Percentiles rank a stretch among this genome's conserved stretches.
Conservation (phyloP, 2,329 filamentous ascomycete genomes). For the Ceratocystis eucalypticola region DNA sequence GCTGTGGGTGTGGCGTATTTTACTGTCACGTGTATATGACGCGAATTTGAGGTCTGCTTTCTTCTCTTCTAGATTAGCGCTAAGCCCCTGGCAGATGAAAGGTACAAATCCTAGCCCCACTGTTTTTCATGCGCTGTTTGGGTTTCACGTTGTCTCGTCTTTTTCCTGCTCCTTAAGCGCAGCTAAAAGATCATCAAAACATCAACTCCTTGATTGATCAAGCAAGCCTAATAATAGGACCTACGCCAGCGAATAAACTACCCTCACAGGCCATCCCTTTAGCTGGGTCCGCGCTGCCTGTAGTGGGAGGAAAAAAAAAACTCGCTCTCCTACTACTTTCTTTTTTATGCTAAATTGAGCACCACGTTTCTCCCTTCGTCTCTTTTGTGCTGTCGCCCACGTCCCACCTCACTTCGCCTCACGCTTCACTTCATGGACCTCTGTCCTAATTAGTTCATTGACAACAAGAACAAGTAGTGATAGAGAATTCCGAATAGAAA, state of each 20-base stretch:
- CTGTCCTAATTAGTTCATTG: background rate
- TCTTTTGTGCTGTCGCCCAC: background rate
- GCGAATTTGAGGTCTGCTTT: constrained; percentile 3
- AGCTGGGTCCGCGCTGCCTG: background rate
- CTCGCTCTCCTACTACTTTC: background rate
- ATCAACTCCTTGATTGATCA: constrained; percentile 4
- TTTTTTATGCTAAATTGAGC: background rate
- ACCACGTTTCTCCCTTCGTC: constrained; percentile 1
- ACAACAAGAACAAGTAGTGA: background rate
- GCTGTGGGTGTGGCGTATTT: background rate
- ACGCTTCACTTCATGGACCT: constrained; percentile 3
- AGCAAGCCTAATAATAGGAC: constrained; percentile 8
- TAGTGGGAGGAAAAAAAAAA: background rate
- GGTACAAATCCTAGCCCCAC: constrained; percentile 14
- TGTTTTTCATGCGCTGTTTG: constrained; percentile 9
- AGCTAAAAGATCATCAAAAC: constrained; percentile 9
- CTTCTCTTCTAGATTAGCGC: constrained; percentile 6
- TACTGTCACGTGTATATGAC: constrained; percentile 16
- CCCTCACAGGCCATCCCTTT: constrained; percentile 4
- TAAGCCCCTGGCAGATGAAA: constrained; percentile 18
- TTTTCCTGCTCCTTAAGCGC: background rate
- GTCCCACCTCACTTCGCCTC: background rate
- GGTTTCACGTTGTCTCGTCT: constrained; percentile 8
- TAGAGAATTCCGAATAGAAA: background rate
- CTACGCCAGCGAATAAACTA: background rate